These are phyloP conservation scores for Nelumbo lutea DNA, from an alignment of 164 flowering plant genomes.

Conservation along the genomic window DNA sequence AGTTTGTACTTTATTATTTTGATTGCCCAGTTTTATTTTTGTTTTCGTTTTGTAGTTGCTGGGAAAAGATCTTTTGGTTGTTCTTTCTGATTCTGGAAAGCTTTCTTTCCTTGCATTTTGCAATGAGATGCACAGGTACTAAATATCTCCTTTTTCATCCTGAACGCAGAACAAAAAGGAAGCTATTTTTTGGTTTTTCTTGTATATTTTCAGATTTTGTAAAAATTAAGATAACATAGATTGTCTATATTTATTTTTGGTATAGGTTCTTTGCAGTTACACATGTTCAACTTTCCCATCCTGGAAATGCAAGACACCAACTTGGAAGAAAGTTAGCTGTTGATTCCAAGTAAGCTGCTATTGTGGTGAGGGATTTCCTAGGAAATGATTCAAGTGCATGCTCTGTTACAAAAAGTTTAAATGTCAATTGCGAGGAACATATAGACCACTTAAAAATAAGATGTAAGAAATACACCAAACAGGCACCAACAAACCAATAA, in stretches of 20 bases:
- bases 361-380: neutral
- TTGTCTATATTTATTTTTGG: conserved; percentile 9
- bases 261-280: conserved; percentile 73
- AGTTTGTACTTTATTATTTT: conserved; percentile 1
- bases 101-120: conserved; percentile 79
- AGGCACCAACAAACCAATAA: too few species aligned
- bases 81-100: conserved; percentile 92
- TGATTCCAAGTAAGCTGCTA: conserved; percentile 57
- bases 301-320: conserved; percentile 81
- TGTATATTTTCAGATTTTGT: conserved; percentile 4
- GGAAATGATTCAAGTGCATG: neutral
- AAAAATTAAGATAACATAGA: neutral
- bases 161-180: too few species aligned
- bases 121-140: conserved; percentile 92
- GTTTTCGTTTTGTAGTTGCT: conserved; percentile 33
- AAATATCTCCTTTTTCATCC: too few species aligned
- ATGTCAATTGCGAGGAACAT: too few species aligned
- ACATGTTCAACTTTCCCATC: conserved; percentile 68
- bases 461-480: too few species aligned
- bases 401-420: too few species aligned
- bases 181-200: neutral
- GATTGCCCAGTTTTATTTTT: neutral
- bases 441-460: too few species aligned
- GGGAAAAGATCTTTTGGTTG: conserved; percentile 71
- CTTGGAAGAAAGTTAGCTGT: conserved; percentile 84